Evolutionary conservation across 768 basidiomycete genomes (phyloP), one percentile per base, ranked within the genome.

Genomic region (Boletales sp.): DNA sequence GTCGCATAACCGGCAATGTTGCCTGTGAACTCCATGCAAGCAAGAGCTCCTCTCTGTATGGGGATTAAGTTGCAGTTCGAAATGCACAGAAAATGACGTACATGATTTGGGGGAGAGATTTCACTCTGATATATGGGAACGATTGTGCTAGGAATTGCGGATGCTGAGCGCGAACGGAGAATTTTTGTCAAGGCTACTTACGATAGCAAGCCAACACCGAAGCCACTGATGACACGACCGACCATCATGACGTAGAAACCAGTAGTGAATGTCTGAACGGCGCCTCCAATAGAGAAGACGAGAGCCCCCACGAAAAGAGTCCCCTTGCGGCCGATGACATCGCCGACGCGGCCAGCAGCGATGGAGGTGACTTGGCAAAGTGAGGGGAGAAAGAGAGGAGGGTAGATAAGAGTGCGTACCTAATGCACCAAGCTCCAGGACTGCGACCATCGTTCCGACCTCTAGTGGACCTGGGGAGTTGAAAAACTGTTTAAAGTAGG

Each of bases 101-200:
- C 91, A 71, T 94, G 90, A 58, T 88, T 78, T 3, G 94, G 90
- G 30, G 94, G 94, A 5, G 91, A 94, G 41, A 96, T 92, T 74
- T 97, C 94, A 58, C 90, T 92, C 73, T 96, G 90, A 67, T 93
- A 94, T 50, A 94, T 92, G 13, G 91, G 92, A 28, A 94, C 91
- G 53, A 94, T 93, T n/a, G 91, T 94, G 38, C 91, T 93, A 57
- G 25, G 25, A 28, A 35, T 39, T 42, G 47, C 17, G 10, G 13
- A 31, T 18, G 21, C 42, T 56, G 11, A 66, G 50, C 31, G 46
- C 11, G 15, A 40, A 39, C 30, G 19, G 14, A 17, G 3, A 9
- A 19, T 10, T 34, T 33, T 18, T 25, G 13, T 43, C 17, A 30
- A 36, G 32, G 19, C 32, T 15, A 77, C 86, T 60, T 62, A 92